Evolutionary conservation across 768 basidiomycete genomes (phyloP).

Genomic region (Daedaleopsis sinensis): DNA sequence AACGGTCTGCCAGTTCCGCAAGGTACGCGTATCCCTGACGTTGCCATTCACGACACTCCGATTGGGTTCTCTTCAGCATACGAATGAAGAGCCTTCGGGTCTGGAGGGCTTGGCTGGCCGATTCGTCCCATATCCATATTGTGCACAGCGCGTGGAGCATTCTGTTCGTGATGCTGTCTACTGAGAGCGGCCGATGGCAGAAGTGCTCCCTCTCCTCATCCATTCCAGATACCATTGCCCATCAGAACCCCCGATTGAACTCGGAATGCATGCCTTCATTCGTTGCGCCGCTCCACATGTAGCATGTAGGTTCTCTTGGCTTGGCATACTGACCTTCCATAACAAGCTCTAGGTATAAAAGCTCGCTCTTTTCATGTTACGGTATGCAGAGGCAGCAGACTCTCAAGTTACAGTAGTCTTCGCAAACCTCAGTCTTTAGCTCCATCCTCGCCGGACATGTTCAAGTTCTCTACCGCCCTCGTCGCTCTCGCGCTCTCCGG

Average conservation of each 20-base stretch:
- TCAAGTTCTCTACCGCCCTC: slow-evolving; percentile 14
- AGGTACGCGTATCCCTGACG: no score
- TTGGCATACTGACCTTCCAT: background rate
- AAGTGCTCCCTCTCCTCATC: no score
- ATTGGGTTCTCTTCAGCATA: background rate
- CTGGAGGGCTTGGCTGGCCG: no score
- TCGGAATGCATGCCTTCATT: no score
- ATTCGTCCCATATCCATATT: no score
- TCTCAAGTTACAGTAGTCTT: slow-evolving; percentile 9
- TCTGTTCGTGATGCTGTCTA: no score
- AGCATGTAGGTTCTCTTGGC: background rate
- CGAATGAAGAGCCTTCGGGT: background rate
- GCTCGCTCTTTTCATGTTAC: no score
- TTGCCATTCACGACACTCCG: background rate
- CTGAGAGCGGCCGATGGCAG: no score
- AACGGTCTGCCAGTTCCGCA: no score
- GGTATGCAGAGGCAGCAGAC: background rate
- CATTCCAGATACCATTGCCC: no score
- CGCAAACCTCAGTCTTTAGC: background rate
- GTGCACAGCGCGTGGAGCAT: no score
- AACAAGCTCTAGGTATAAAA: slow-evolving; percentile 1
- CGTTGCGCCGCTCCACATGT: background rate
- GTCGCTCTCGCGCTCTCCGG: slow-evolving; percentile 12
- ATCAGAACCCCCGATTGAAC: no score
- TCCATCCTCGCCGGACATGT: background rate